These are phyloP conservation scores for Penstemon newberryi DNA, from an alignment of 257 asterid genomes.

Conservation along the genomic window DNA sequence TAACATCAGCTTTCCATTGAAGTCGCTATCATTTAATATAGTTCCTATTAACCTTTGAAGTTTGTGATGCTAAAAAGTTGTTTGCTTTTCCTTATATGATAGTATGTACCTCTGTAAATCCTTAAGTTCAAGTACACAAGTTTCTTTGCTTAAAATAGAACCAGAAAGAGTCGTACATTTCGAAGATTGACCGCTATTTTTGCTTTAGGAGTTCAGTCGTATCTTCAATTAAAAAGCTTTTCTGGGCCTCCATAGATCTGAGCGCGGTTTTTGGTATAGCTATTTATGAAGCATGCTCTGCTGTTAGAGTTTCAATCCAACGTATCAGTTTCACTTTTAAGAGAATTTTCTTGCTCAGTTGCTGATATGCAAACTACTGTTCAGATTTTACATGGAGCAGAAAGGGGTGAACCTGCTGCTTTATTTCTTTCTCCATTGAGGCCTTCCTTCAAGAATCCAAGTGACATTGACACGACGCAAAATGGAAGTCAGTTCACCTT, in stretches of 20 bases:
- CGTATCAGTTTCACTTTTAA: neutral
- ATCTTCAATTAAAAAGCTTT: slow-evolving; percentile 3
- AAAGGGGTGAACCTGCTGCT: slow-evolving; percentile 85
- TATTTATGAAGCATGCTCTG: slow-evolving; percentile 10
- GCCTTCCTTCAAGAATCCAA: slow-evolving; percentile 68
- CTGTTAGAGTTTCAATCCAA: neutral
- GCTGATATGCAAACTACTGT: slow-evolving; percentile 35
- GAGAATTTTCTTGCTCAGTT: slow-evolving; percentile 9
- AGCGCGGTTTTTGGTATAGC: slow-evolving; percentile 6
- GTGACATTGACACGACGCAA: slow-evolving; percentile 45
- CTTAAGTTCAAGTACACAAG: neutral
- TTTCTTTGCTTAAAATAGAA: neutral
- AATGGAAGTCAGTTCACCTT: slow-evolving; percentile 91
- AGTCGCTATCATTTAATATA: slow-evolving; percentile 3
- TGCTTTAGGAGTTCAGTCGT: neutral
- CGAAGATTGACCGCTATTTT: slow-evolving; percentile 3
- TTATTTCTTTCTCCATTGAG: slow-evolving; percentile 82
- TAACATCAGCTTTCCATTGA: neutral
- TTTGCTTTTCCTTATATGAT: neutral
- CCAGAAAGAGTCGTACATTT: neutral
- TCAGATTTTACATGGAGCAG: slow-evolving; percentile 92
- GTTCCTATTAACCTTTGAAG: neutral
- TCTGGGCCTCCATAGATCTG: neutral
- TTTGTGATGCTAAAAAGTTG: neutral
- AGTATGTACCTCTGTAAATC: neutral